Evolutionary conservation across 169 alveolate genomes (phyloP), one percentile per base, ranked within the genome.

Genomic region (Cryptosporidium viatorum): DNA sequence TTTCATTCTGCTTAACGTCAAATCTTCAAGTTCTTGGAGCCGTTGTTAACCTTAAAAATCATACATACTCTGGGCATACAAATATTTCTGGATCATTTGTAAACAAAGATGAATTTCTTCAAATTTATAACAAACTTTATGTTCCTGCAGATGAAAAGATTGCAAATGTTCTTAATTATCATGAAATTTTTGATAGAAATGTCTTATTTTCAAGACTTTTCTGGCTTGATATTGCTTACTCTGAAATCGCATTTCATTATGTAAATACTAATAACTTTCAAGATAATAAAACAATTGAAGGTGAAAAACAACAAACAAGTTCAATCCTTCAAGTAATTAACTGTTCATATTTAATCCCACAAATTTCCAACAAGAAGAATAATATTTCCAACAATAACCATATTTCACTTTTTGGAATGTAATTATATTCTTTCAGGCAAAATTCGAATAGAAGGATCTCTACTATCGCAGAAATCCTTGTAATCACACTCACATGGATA

Each of bases 351-450:
- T 18, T 69, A 26, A 23, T 69, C 26, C 84, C 84, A 1, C 35
- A 69, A 16, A 21, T 69, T n/a, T 69, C 65, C 8, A 41, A 21
- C 18, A 69, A 65, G 23, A 65, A 65, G 33, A 16, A 31, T 43
- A 10, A 23, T 0, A 51, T 18, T 23, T 16, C 39, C 7, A 50
- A 23, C 26, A 35, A 60, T 1, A 37, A 75, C 33, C 35, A 60
- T 8, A 59, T 59, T 18, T 39, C 69, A 16, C 33, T 75, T 16
- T 75, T 75, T 75, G 73, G 73, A 59, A 75, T 75, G 3, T 55
- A 75, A n/a, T 39, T 41, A 71, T 55, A 75, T 23, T 41, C 86
- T 75, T 14, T 75, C 86, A 39, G 86, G 86, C 55, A 75, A 31
- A 41, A 39, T 26, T 18, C 86, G 35, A 12, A 75, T 23, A 9